These are phyloP conservation scores for Fimicolochytrium jonesii DNA, from an alignment of 192 early-diverging fungal species.

Conservation along the genomic window DNA sequence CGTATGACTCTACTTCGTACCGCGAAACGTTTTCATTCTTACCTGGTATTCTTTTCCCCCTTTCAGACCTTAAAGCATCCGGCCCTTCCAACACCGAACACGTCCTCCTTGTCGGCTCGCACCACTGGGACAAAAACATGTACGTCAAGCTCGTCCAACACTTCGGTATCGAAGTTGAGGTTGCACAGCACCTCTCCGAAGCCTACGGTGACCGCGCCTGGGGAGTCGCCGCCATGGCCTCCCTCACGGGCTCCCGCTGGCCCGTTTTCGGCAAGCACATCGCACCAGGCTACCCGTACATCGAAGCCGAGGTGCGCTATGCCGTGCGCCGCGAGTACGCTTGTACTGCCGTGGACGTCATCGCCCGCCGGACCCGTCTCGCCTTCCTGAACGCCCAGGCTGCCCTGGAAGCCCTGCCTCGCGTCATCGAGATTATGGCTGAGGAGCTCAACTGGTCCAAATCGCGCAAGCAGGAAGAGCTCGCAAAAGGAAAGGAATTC, in stretches of 20 bases:
- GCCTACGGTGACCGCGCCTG: slow-evolving; percentile 94
- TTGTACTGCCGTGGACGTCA: slow-evolving; percentile 87
- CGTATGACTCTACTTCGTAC: not conserved
- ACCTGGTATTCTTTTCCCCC: not conserved
- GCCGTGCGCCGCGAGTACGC: slow-evolving; percentile 91
- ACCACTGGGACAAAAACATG: slow-evolving; percentile 86
- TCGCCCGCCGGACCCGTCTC: slow-evolving; percentile 84
- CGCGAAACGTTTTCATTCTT: not conserved
- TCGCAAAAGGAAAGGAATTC: slow-evolving; percentile 67
- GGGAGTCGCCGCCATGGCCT: slow-evolving; percentile 82
- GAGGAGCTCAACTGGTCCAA: slow-evolving; percentile 78
- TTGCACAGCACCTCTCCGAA: slow-evolving; percentile 84
- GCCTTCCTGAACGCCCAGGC: slow-evolving; percentile 94
- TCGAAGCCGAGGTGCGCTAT: slow-evolving; percentile 92
- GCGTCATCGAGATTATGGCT: slow-evolving; percentile 88
- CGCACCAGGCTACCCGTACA: slow-evolving; percentile 80
- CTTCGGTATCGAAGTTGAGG: slow-evolving; percentile 84
- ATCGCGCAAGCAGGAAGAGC: slow-evolving; percentile 64
- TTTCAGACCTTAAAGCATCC: slow-evolving; percentile 52
- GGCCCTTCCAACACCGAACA: slow-evolving; percentile 61
- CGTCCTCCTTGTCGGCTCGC: slow-evolving; percentile 77
- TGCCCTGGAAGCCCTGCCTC: slow-evolving; percentile 77
- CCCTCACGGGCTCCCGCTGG: slow-evolving; percentile 67
- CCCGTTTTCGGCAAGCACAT: slow-evolving; percentile 78
- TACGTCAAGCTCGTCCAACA: slow-evolving; percentile 94